phyloP scores from a whole-genome alignment of 2,329 filamentous ascomycete species.

The Neofusicoccum umdonicola region DNA sequence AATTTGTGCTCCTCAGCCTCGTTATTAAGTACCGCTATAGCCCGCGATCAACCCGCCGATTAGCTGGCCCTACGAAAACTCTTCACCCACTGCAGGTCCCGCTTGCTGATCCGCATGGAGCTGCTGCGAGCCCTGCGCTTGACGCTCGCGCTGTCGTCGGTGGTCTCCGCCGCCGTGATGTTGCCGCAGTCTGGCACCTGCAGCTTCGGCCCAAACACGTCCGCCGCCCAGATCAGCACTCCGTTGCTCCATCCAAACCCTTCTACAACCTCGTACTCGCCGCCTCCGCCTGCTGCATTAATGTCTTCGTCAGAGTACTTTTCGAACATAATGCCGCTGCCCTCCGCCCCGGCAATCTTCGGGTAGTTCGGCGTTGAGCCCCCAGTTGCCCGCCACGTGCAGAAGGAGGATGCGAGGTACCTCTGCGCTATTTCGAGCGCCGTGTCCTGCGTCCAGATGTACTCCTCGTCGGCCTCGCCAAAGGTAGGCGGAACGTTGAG shows the following conservation, averaged over 20 bases:
- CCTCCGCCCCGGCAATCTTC: conserved; percentile 49
- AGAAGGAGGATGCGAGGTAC: conserved; percentile 66
- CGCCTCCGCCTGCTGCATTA: conserved; percentile 62
- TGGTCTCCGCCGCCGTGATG: conserved; percentile 1
- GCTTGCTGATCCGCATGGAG: conserved; percentile 14
- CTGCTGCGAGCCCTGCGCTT: conserved; percentile 4
- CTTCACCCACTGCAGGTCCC: conserved; percentile 14
- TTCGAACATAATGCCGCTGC: conserved; percentile 65
- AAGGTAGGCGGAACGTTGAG: conserved; percentile 59
- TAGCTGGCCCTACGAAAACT: not conserved
- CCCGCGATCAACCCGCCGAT: not conserved
- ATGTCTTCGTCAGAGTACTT: conserved; percentile 63
- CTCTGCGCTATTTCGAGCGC: conserved; percentile 61
- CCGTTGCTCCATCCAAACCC: conserved; percentile 72
- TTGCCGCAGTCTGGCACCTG: conserved; percentile 49
- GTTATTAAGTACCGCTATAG: not conserved
- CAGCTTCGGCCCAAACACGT: conserved; percentile 58
- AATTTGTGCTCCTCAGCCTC: not conserved
- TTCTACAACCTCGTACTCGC: conserved; percentile 68
- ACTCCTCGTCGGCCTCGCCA: conserved; percentile 53
- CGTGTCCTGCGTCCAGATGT: conserved; percentile 53
- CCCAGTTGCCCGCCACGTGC: conserved; percentile 67
- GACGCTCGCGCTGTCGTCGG: not conserved
- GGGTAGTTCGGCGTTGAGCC: conserved; percentile 56
- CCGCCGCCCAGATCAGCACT: conserved; percentile 64